These are phyloP conservation scores for Torrubiella hemipterigena DNA, from an alignment of 2,329 filamentous ascomycete species.

Conservation along the genomic window DNA sequence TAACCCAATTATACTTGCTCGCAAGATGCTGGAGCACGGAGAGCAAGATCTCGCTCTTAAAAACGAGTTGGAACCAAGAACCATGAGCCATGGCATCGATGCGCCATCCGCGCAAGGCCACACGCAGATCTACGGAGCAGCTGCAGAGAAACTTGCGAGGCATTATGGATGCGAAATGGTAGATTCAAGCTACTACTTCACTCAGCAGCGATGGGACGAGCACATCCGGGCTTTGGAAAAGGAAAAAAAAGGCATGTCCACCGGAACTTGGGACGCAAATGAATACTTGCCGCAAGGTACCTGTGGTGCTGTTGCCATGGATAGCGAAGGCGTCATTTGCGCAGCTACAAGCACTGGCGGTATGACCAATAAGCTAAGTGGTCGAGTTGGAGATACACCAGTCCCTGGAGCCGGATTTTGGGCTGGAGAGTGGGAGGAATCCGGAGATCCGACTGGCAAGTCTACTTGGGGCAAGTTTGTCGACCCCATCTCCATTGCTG, in stretches of 20 bases:
- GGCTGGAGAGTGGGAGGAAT: slow-evolving; percentile 69
- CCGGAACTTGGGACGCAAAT: slow-evolving; percentile 40
- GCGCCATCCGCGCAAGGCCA: slow-evolving; percentile 54
- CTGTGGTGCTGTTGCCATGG: slow-evolving; percentile 70
- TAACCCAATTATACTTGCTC: slow-evolving; percentile 67
- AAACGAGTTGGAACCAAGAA: slow-evolving; percentile 12
- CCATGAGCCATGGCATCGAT: slow-evolving; percentile 22
- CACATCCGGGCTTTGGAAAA: slow-evolving; percentile 46
- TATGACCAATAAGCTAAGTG: slow-evolving; percentile 79
- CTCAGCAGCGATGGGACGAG: slow-evolving; percentile 66
- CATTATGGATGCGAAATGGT: slow-evolving; percentile 61
- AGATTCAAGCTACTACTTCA: slow-evolving; percentile 64
- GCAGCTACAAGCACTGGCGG: slow-evolving; percentile 60
- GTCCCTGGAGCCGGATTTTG: slow-evolving; percentile 77
- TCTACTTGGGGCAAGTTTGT: slow-evolving; percentile 8
- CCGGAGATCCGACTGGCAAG: slow-evolving; percentile 19
- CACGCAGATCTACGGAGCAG: slow-evolving; percentile 53
- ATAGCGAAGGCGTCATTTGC: slow-evolving; percentile 62
- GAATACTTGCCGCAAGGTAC: slow-evolving; percentile 75
- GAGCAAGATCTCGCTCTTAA: slow-evolving; percentile 42
- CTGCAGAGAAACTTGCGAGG: slow-evolving; percentile 57
- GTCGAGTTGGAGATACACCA: slow-evolving; percentile 77
- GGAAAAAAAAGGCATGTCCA: slow-evolving; percentile 8
- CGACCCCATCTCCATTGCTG: slow-evolving; percentile 11
- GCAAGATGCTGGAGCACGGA: slow-evolving; percentile 56